Percentiles rank a stretch among this genome's conserved stretches.
Conservation (phyloP, 2,329 filamentous ascomycete genomes). For the Aspergillus alliaceus region DNA sequence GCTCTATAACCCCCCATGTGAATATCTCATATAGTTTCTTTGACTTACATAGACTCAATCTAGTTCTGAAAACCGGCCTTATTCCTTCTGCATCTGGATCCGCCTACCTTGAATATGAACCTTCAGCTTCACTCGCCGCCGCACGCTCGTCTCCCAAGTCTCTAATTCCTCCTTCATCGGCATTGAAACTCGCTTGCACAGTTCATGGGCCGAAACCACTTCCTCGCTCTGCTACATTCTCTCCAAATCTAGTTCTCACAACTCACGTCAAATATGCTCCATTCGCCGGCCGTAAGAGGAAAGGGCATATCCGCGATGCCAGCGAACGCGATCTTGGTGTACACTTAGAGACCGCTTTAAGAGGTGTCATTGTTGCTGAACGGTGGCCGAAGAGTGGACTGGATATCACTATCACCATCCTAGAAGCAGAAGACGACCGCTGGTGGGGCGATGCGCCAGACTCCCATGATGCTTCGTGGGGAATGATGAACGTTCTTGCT, state of each 20-base stretch:
- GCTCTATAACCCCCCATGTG: conserved; percentile 27
- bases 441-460: conserved; percentile 60
- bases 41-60: conserved; percentile 19
- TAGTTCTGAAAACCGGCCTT: conserved; percentile 86
- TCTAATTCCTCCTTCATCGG: conserved; percentile 58
- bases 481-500: conserved; percentile 85
- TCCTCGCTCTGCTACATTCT: conserved; percentile 86
- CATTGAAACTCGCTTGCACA: conserved; percentile 87
- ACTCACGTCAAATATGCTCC: conserved; percentile 96
- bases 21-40: not conserved
- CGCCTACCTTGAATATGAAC: conserved; percentile 62
- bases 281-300: conserved; percentile 79
- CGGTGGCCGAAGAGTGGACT: conserved; percentile 98
- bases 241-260: conserved; percentile 84
- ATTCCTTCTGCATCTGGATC: conserved; percentile 93
- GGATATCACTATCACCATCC: conserved; percentile 88
- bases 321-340: conserved; percentile 86
- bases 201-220: conserved; percentile 92
- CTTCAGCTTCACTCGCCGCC: conserved; percentile 45
- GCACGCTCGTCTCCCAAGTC: conserved; percentile 45
- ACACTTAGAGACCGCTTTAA: conserved; percentile 85
- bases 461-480: conserved; percentile 67
- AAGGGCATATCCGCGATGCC: conserved; percentile 82
- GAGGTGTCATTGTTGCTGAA: conserved; percentile 87
- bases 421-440: conserved; percentile 86